A percentile compares a stretch with the other conserved stretches of the same genome.
Evolutionary conservation across 2,329 filamentous ascomycete species (phyloP).

Genomic region (Seiridium cupressi): DNA sequence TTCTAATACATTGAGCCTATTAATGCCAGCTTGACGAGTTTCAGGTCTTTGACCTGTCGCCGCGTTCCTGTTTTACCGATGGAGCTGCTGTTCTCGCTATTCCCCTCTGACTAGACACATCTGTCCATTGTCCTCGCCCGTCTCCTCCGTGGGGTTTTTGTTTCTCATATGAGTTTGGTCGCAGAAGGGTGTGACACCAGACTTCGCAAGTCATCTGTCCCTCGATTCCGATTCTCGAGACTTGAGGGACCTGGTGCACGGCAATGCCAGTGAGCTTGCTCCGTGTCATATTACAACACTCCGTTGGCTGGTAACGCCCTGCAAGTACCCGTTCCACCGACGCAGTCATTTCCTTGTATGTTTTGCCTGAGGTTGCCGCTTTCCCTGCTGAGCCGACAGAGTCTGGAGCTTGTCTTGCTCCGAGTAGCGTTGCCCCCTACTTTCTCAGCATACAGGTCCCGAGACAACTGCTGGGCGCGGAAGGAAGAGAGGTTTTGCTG

Average conservation of each 20-base stretch:
- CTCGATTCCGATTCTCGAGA: constrained; percentile 5
- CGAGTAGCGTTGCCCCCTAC: too few species aligned
- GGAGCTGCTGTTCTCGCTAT: neutral
- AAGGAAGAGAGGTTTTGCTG: constrained; percentile 7
- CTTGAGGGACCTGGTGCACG: neutral
- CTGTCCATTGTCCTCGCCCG: neutral
- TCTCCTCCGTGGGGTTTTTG: neutral
- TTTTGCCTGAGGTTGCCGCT: neutral
- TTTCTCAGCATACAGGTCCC: constrained; percentile 11
- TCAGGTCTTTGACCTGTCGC: constrained; percentile 7
- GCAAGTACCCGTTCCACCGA: constrained; percentile 2
- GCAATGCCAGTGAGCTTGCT: neutral
- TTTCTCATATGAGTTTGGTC: neutral
- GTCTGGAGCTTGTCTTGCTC: neutral
- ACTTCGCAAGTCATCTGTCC: neutral
- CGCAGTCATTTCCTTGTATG: constrained; percentile 1
- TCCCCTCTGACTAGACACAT: neutral
- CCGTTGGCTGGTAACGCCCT: constrained; percentile 5
- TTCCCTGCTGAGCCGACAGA: neutral
- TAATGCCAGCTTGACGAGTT: constrained; percentile 7
- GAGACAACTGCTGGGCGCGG: constrained; percentile 16
- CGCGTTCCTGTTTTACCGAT: neutral
- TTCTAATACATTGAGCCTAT: constrained; percentile 1
- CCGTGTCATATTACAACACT: constrained; percentile 3
- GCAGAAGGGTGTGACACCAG: neutral